Evolutionary conservation across 2,329 filamentous ascomycete genomes (phyloP), one percentile per base, ranked within the genome.

Genomic region (Ceratocystis harringtonii): DNA sequence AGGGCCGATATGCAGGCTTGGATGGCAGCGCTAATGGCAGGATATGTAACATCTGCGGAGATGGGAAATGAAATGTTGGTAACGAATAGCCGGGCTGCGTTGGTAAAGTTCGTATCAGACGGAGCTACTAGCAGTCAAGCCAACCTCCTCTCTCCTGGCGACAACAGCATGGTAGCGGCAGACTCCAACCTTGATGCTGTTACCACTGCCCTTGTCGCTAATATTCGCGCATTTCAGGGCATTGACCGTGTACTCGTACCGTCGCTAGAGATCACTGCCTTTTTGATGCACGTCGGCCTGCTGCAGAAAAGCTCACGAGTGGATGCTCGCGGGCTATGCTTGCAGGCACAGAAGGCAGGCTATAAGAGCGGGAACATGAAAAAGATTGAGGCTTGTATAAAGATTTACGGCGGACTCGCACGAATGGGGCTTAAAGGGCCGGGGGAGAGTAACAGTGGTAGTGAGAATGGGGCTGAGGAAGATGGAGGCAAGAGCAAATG

Each of bases 341-440:
- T 85, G 5, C 78, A 84, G 44, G 83, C 87, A 3, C 90, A 95
- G 71, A 90, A 87, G 74, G 82, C 88, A 0, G 88, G 92, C 69
- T 92, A 88, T 77, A 92, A 92, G 75, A 88, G 87, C 0, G 84
- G 87, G 22, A 94, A 90, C 72, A 83, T 96, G 55, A 83, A 86
- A 62, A 92, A 94, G 73, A 79, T 97, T 1, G 83, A 90, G 72
- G 88, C 90, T 0, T 90, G 89, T 25, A 78, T 95, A 68, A 87
- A 86, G 71, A 82, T 94, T 12, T 97, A 96, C 74, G 83, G 85
- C 2, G 84, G 84, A 0, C 75, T 96, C 30, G 83, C 84, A 3
- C 73, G 73, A 1, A 71, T 76, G 60, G 69, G 43, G 8, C 45
- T 48, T 22, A 70, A 57, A 10, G 66, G 65, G 32, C 61, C 63